Evolutionary conservation across 306 rosid genomes (phyloP).

Genomic region (Hippophae rhamnoides): DNA sequence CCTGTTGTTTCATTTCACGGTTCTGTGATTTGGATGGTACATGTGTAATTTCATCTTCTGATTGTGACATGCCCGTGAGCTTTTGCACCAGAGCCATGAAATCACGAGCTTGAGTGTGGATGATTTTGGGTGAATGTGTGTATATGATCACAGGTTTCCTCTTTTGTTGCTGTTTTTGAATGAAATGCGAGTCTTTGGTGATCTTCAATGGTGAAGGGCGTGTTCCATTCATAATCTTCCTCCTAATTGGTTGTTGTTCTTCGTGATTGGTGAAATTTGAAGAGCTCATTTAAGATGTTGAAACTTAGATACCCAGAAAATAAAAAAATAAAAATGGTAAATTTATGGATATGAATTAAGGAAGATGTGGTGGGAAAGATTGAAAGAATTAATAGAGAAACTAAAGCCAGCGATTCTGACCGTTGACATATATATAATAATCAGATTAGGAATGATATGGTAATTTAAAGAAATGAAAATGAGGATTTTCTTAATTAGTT

Average conservation of each 20-base stretch:
- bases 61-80: slow-evolving; percentile 54
- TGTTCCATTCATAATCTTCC: slow-evolving; percentile 32
- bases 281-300: slow-evolving; percentile 19
- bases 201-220: slow-evolving; percentile 70
- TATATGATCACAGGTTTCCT: slow-evolving; percentile 66
- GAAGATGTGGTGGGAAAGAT: background rate
- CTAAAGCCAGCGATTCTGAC: slow-evolving; percentile 62
- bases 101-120: slow-evolving; percentile 57
- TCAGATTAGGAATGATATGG: background rate
- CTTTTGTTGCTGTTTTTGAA: slow-evolving; percentile 32
- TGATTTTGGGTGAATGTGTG: slow-evolving; percentile 68
- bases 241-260: slow-evolving; percentile 13
- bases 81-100: slow-evolving; percentile 85
- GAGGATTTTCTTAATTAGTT: too few species aligned
- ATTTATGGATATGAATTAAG: background rate
- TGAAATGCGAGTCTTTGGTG: slow-evolving; percentile 33
- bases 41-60: slow-evolving; percentile 2
- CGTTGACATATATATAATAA: slow-evolving; percentile 37
- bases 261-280: slow-evolving; percentile 10
- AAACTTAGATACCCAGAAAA: background rate
- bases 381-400: background rate
- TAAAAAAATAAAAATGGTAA: background rate
- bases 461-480: too few species aligned
- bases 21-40: background rate
- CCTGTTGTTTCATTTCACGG: background rate